A percentile compares a stretch with the other conserved stretches of the same genome.
phyloP scores from a whole-genome alignment of 2,329 filamentous ascomycete genomes.

The Stachybotrys chlorohalonatus region DNA sequence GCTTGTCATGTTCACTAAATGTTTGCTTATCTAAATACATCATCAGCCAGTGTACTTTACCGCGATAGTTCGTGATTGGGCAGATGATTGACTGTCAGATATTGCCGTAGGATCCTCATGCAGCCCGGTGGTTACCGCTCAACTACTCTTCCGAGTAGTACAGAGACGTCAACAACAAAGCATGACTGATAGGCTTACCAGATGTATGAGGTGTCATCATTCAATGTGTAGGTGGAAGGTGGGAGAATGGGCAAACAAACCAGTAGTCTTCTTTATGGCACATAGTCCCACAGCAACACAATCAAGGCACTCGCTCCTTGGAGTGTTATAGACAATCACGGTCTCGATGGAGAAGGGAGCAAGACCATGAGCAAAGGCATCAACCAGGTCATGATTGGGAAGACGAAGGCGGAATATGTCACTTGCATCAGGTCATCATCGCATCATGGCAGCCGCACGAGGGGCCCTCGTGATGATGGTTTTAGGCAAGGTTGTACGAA shows the following conservation, averaged over 20 bases:
- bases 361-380: neutral
- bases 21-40: neutral
- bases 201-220: slow-evolving; percentile 29
- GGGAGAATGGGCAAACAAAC: neutral
- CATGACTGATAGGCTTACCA: slow-evolving; percentile 31
- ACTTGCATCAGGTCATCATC: slow-evolving; percentile 60
- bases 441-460: slow-evolving; percentile 55
- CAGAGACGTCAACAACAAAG: slow-evolving; percentile 11
- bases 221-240: neutral
- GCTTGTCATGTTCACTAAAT: too few species aligned
- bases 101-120: slow-evolving; percentile 14
- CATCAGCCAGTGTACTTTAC: neutral
- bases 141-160: neutral
- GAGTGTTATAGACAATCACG: too few species aligned
- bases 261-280: neutral
- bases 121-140: slow-evolving; percentile 14
- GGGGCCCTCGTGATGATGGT: slow-evolving; percentile 62
- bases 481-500: slow-evolving; percentile 50
- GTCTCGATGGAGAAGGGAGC: too few species aligned
- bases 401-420: slow-evolving; percentile 30
- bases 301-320: too few species aligned
- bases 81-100: slow-evolving; percentile 8
- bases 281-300: neutral
- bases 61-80: neutral
- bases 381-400: neutral